Percentiles rank a stretch among this genome's conserved stretches.
Conservation (phyloP, 768 basidiomycete species). For the Kwoniella europaea region DNA sequence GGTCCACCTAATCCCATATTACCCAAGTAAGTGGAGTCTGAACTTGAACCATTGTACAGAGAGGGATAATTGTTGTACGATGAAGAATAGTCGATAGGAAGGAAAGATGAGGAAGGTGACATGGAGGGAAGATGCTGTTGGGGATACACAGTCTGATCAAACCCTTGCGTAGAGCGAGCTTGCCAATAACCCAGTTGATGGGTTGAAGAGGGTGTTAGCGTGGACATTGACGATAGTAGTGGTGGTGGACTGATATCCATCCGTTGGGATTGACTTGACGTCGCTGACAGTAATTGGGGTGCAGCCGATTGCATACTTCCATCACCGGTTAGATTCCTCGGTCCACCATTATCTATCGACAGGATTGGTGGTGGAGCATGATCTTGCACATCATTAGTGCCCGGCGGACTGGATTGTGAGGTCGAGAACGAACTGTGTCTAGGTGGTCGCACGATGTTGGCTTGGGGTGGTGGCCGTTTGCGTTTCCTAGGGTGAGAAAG, state of each 20-base stretch:
- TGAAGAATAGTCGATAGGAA: constrained; percentile 6
- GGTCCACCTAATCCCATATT: constrained; percentile 9
- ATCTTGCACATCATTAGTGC: neutral
- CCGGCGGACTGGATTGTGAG: neutral
- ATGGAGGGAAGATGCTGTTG: neutral
- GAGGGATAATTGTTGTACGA: neutral
- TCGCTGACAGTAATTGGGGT: neutral
- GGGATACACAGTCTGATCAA: neutral
- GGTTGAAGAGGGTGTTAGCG: neutral
- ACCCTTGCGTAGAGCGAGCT: neutral
- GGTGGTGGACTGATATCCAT: neutral
- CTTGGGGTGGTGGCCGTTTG: constrained; percentile 22
- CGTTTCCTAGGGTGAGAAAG: constrained; percentile 2
- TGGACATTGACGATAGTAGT: neutral
- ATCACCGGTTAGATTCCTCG: neutral
- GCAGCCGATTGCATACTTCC: neutral
- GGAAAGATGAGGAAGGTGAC: constrained; percentile 2
- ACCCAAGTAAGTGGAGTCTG: neutral
- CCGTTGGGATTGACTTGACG: neutral
- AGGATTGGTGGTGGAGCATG: neutral
- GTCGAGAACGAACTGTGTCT: constrained; percentile 23
- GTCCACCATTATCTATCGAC: neutral
- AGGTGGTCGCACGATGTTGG: constrained; percentile 29
- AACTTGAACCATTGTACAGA: neutral
- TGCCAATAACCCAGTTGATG: neutral